These are phyloP conservation scores for Breviolum minutum DNA, from an alignment of 73 alveolate species.

Conservation along the genomic window DNA sequence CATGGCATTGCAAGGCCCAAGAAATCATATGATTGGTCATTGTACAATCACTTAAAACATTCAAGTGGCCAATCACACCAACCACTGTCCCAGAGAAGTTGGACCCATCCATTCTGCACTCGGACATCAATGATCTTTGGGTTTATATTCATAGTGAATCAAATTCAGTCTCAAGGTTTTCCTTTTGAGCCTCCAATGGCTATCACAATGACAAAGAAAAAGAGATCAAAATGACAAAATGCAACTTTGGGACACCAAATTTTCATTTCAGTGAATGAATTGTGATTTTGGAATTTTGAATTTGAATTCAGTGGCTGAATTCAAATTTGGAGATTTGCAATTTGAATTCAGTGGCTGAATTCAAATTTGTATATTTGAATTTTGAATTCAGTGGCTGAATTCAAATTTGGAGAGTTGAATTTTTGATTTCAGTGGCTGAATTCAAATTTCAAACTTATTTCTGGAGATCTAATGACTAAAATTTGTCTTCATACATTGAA, in stretches of 20 bases:
- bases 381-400: constrained; percentile 11
- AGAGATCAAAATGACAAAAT: neutral
- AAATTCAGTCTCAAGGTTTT: neutral
- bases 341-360: constrained; percentile 17
- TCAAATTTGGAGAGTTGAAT: neutral
- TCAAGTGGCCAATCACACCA: neutral
- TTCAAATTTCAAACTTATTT: neutral
- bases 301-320: neutral
- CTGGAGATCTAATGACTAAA: neutral
- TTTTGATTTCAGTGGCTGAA: constrained; percentile 26
- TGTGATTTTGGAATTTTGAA: neutral
- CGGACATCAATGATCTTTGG: neutral
- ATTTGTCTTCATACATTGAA: neutral
- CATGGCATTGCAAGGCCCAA: neutral
- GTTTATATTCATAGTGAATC: neutral
- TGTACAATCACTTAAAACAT: neutral
- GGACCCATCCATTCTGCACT: neutral
- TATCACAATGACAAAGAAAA: neutral
- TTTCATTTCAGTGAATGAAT: neutral
- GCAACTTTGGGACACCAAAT: neutral
- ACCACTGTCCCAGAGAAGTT: neutral
- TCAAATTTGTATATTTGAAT: neutral
- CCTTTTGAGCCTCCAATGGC: neutral
- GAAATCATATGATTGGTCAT: neutral
- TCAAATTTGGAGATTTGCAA: neutral